phyloP scores from a whole-genome alignment of 257 asterid species.

The Fraxinus anomala region DNA sequence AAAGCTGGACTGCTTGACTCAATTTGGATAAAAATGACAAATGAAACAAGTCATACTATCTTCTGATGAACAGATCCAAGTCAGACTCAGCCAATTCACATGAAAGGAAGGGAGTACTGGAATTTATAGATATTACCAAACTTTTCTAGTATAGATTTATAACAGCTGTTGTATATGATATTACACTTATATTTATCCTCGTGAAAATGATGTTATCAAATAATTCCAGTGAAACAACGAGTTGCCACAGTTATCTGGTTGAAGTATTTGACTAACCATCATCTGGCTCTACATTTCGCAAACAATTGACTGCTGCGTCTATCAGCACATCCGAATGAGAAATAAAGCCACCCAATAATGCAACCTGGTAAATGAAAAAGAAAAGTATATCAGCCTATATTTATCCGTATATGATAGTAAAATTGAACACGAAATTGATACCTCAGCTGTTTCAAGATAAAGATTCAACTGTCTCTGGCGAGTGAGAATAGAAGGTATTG shows the following conservation, averaged over 20 bases:
- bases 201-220: slow-evolving; percentile 3
- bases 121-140: slow-evolving; percentile 13
- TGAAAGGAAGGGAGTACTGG: slow-evolving; percentile 5
- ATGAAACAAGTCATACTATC: not conserved
- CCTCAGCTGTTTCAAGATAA: slow-evolving; percentile 91
- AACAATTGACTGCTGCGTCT: slow-evolving; percentile 62
- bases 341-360: slow-evolving; percentile 69
- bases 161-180: not conserved
- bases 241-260: slow-evolving; percentile 19
- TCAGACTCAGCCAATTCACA: not conserved
- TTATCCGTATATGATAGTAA: slow-evolving; percentile 17
- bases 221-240: slow-evolving; percentile 14
- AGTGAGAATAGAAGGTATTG: slow-evolving; percentile 67
- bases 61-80: not conserved
- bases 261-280: slow-evolving; percentile 59
- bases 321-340: slow-evolving; percentile 69
- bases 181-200: slow-evolving; percentile 1
- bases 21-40: not conserved
- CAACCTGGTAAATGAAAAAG: slow-evolving; percentile 51
- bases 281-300: slow-evolving; percentile 46
- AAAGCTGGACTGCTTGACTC: not conserved
- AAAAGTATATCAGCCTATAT: slow-evolving; percentile 19
- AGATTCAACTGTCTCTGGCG: slow-evolving; percentile 67
- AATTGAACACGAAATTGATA: slow-evolving; percentile 29
- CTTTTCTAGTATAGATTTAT: slow-evolving; percentile 6